Percentiles rank a stretch among this genome's conserved stretches.
Conservation (phyloP, 202 grass and related monocot genomes). For the Bolboschoenoplectus hybrid region DNA sequence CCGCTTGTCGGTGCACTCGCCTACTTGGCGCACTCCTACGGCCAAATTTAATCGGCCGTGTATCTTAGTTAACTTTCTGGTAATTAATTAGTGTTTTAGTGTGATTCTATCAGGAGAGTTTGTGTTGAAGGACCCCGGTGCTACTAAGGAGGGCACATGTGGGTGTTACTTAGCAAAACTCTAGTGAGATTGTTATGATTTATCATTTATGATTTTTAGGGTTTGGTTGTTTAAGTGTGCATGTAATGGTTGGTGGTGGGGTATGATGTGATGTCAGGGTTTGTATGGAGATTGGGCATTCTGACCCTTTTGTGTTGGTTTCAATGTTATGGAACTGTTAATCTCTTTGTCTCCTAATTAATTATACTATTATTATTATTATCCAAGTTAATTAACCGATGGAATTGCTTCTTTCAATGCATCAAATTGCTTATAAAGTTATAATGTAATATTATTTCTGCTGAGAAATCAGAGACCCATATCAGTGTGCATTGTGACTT, state of each 20-base stretch:
- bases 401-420: neutral
- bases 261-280: conserved; percentile 12
- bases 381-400: conserved; percentile 5
- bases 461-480: neutral
- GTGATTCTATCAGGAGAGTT: conserved; percentile 21
- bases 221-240: conserved; percentile 20
- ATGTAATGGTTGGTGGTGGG: neutral
- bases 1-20: conserved; percentile 84
- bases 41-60: conserved; percentile 50
- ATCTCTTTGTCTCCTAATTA: conserved; percentile 4
- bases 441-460: neutral
- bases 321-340: conserved; percentile 25
- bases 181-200: conserved; percentile 9
- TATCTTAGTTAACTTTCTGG: neutral
- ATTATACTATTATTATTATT: neutral
- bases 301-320: conserved; percentile 32
- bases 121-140: conserved; percentile 46
- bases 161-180: conserved; percentile 39
- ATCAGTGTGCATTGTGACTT: neutral
- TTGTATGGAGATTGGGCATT: conserved; percentile 37
- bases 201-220: conserved; percentile 10
- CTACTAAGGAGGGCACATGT: conserved; percentile 47
- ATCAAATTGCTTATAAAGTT: conserved; percentile 2
- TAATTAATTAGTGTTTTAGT: neutral
- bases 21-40: conserved; percentile 81